These are phyloP conservation scores for Daldinia bambusicola DNA, from an alignment of 495 filamentous ascomycete genomes.

Conservation along the genomic window DNA sequence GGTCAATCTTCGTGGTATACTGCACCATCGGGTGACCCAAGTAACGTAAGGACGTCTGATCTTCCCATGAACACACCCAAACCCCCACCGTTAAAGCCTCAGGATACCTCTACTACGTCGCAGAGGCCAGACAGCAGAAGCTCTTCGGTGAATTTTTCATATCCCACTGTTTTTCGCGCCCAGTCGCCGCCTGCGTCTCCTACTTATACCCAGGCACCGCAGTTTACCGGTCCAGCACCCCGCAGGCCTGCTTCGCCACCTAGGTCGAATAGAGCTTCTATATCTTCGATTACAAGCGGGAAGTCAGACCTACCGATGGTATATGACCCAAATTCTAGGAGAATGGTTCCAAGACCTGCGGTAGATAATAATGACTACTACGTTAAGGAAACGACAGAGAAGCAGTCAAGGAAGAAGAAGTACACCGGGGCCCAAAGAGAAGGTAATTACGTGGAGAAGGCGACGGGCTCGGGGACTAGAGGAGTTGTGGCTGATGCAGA, in stretches of 20 bases:
- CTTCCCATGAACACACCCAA: constrained; percentile 54
- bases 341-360: constrained; percentile 58
- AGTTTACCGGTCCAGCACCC: constrained; percentile 29
- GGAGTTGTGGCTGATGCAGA: constrained; percentile 50
- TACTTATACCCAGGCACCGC: constrained; percentile 52
- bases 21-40: constrained; percentile 54
- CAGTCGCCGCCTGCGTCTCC: constrained; percentile 56
- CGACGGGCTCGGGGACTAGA: constrained; percentile 48
- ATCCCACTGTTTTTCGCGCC: constrained; percentile 62
- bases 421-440: constrained; percentile 47
- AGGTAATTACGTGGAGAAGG: constrained; percentile 52
- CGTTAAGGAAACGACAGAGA: constrained; percentile 59
- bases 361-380: constrained; percentile 51
- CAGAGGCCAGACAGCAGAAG: constrained; percentile 66
- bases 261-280: constrained; percentile 39
- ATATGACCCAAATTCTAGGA: constrained; percentile 68
- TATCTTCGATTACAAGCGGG: constrained; percentile 33
- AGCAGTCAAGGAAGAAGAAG: constrained; percentile 66
- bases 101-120: constrained; percentile 7
- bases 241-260: constrained; percentile 29
- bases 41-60: constrained; percentile 56
- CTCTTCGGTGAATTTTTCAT: constrained; percentile 85
- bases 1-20: constrained; percentile 56
- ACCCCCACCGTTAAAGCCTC: constrained; percentile 32
- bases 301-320: constrained; percentile 55